phyloP scores from a whole-genome alignment of 768 basidiomycete species.

The Piloderma croceum region DNA sequence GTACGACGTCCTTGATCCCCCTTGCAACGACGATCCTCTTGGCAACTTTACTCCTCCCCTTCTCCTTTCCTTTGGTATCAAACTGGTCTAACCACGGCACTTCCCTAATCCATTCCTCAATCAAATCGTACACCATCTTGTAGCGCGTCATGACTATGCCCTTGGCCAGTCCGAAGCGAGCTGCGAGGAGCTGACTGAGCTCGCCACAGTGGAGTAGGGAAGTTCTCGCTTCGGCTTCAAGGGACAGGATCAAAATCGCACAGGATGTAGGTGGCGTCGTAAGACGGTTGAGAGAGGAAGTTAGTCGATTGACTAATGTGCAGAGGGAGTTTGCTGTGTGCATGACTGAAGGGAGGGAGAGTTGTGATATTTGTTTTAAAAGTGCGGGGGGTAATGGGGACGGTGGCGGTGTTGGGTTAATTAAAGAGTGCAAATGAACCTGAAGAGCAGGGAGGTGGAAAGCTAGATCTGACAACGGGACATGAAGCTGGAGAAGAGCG shows the following conservation, averaged over 20 bases:
- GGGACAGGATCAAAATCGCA: slow-evolving; percentile 61
- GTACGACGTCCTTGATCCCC: slow-evolving; percentile 63
- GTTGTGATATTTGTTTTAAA: slow-evolving; percentile 32
- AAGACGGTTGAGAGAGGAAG: slow-evolving; percentile 34
- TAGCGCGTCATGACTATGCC: slow-evolving; percentile 64
- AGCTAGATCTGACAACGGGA: slow-evolving; percentile 52
- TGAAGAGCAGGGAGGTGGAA: slow-evolving; percentile 54
- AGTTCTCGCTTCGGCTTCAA: slow-evolving; percentile 60
- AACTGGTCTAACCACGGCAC: slow-evolving; percentile 72
- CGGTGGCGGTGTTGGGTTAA: slow-evolving; percentile 24
- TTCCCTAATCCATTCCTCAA: slow-evolving; percentile 54
- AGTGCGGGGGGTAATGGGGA: slow-evolving; percentile 31
- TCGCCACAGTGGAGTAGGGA: slow-evolving; percentile 48
- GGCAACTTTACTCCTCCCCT: slow-evolving; percentile 53
- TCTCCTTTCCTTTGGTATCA: slow-evolving; percentile 36
- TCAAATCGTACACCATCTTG: slow-evolving; percentile 54
- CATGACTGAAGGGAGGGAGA: slow-evolving; percentile 27
- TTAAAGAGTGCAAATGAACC: slow-evolving; percentile 39
- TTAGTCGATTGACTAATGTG: slow-evolving; percentile 35
- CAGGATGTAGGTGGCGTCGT: slow-evolving; percentile 51
- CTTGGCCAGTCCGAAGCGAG: slow-evolving; percentile 44
- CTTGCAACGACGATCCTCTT: slow-evolving; percentile 63
- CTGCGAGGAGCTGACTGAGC: slow-evolving; percentile 53
- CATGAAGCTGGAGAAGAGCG: slow-evolving; percentile 46
- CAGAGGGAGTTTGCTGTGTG: slow-evolving; percentile 44